These are phyloP conservation scores for Pezicula radicicola DNA, from an alignment of 2,329 filamentous ascomycete species.

Conservation along the genomic window DNA sequence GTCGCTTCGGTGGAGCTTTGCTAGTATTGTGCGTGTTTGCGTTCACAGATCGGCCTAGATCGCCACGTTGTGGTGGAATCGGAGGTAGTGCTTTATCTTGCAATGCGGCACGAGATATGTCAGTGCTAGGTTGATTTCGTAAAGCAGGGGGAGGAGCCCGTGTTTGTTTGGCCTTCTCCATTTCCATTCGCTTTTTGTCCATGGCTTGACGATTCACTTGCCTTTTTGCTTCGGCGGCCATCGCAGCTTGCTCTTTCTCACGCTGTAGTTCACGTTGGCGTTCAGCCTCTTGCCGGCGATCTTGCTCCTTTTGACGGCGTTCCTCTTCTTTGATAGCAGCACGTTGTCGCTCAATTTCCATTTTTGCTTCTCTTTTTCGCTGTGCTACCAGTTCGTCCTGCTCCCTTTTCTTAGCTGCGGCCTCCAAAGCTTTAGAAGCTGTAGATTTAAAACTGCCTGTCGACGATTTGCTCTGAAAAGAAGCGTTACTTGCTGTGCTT, in stretches of 20 bases:
- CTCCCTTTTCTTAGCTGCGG: slow-evolving; percentile 79
- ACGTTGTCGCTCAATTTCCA: slow-evolving; percentile 75
- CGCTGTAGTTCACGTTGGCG: slow-evolving; percentile 39
- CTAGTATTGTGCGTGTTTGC: slow-evolving; percentile 58
- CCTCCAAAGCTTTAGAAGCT: slow-evolving; percentile 66
- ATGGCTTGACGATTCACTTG: slow-evolving; percentile 56
- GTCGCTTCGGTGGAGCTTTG: slow-evolving; percentile 73
- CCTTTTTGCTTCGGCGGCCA: slow-evolving; percentile 61
- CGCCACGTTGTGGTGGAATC: slow-evolving; percentile 30
- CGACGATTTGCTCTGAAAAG: slow-evolving; percentile 33
- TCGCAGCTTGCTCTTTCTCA: slow-evolving; percentile 31
- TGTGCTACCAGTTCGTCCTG: slow-evolving; percentile 79
- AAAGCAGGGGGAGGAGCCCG: slow-evolving; percentile 58
- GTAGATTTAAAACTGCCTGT: slow-evolving; percentile 63
- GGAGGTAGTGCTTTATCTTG: slow-evolving; percentile 28
- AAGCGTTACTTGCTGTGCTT: slow-evolving; percentile 44
- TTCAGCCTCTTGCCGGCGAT: slow-evolving; percentile 58
- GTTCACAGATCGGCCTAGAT: slow-evolving; percentile 58
- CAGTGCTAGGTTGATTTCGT: slow-evolving; percentile 47
- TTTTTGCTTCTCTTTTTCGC: slow-evolving; percentile 77
- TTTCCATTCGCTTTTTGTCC: slow-evolving; percentile 44
- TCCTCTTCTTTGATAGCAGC: slow-evolving; percentile 65
- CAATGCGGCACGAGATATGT: slow-evolving; percentile 13
- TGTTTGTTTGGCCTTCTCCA: slow-evolving; percentile 65
- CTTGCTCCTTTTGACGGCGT: slow-evolving; percentile 56